These are phyloP conservation scores for Yamadazyma insecticola DNA, from an alignment of 805 yeast genomes.

Conservation along the genomic window DNA sequence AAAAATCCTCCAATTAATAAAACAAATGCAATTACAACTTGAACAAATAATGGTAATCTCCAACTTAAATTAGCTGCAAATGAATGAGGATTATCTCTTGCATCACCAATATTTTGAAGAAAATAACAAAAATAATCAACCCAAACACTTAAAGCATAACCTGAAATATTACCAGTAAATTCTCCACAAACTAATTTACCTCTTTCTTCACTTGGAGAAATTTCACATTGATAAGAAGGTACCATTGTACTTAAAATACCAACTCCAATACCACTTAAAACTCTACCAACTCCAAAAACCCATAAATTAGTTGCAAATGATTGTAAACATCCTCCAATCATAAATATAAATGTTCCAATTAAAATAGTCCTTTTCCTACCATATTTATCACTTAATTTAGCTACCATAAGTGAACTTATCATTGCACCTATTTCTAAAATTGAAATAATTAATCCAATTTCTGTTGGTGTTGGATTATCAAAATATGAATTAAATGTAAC, in stretches of 20 bases:
- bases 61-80: constrained; percentile 50
- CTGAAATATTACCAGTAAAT: constrained; percentile 80
- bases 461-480: constrained; percentile 65
- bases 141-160: constrained; percentile 84
- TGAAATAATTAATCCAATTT: constrained; percentile 83
- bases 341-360: constrained; percentile 73
- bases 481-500: constrained; percentile 66
- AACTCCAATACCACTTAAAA: constrained; percentile 80
- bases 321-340: constrained; percentile 75
- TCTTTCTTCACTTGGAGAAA: constrained; percentile 81
- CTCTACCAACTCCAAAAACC: constrained; percentile 67
- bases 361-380: constrained; percentile 80
- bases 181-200: constrained; percentile 84
- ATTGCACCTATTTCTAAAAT: constrained; percentile 86
- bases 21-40: constrained; percentile 66
- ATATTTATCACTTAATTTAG: constrained; percentile 68
- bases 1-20: constrained; percentile 70
- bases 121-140: constrained; percentile 73
- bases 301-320: constrained; percentile 51
- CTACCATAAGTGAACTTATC: constrained; percentile 72
- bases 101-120: constrained; percentile 48
- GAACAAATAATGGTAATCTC: constrained; percentile 76
- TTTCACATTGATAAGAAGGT: constrained; percentile 85
- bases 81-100: constrained; percentile 28
- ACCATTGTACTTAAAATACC: constrained; percentile 81